Conservation (phyloP, 2,329 filamentous ascomycete species). For the Colletotrichum lupini region DNA sequence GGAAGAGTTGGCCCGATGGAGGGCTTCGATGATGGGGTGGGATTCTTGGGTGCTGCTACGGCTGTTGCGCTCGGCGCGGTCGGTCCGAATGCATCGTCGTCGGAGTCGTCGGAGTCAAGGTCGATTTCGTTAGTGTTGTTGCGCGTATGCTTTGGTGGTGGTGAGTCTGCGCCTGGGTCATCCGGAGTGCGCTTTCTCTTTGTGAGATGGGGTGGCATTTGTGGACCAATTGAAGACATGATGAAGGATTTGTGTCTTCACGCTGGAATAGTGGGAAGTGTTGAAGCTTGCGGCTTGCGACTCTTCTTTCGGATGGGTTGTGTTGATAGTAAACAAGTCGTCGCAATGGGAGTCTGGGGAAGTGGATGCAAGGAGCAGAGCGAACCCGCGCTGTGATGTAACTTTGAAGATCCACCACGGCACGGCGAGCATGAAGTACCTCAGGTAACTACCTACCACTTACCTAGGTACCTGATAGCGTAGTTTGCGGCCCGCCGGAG, state of each 20-base stretch:
- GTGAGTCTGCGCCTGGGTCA: conserved; percentile 51
- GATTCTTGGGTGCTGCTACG: conserved; percentile 13
- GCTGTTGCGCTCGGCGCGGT: conserved; percentile 39
- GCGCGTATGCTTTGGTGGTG: conserved; percentile 61
- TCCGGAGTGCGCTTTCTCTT: conserved; percentile 70
- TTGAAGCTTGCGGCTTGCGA: not conserved
- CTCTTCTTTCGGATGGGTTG: not conserved
- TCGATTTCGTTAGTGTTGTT: conserved; percentile 65
- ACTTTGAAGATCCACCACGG: not conserved
- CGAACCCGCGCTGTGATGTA: conserved; percentile 18
- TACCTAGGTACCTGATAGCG: not conserved
- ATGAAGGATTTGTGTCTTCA: conserved; percentile 39
- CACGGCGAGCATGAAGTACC: not conserved
- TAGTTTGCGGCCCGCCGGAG: conserved; percentile 10
- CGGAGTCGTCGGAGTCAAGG: conserved; percentile 54
- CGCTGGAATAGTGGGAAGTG: not conserved
- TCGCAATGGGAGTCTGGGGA: conserved; percentile 5
- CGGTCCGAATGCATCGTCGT: conserved; percentile 57
- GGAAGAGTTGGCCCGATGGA: conserved; percentile 42
- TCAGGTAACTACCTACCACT: too few species aligned
- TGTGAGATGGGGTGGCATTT: conserved; percentile 73
- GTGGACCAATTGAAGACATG: conserved; percentile 78
- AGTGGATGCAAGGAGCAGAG: not conserved
- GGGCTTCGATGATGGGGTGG: conserved; percentile 26
- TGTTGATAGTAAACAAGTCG: not conserved